These are phyloP conservation scores for Pythium myriotylum DNA, from an alignment of 352 stramenopile species.

Conservation along the genomic window DNA sequence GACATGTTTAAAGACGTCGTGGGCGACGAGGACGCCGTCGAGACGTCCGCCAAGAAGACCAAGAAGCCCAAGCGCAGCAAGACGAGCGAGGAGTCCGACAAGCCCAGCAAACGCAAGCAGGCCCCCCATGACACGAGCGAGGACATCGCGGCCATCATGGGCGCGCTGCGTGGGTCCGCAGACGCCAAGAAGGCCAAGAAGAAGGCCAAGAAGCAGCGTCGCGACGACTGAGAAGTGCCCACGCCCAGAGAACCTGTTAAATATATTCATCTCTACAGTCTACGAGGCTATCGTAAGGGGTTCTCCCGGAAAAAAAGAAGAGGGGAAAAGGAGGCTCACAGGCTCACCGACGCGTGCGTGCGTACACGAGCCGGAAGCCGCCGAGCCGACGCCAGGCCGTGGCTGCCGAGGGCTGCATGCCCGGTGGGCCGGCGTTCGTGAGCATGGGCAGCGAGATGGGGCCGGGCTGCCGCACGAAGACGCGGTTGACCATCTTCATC, in stretches of 20 bases:
- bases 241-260: constrained; percentile 8
- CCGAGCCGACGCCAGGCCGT: constrained; percentile 17
- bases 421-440: not conserved
- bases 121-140: constrained; percentile 35
- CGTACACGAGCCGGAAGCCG: constrained; percentile 18
- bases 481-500: constrained; percentile 17
- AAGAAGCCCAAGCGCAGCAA: constrained; percentile 29
- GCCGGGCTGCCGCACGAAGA: constrained; percentile 13
- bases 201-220: constrained; percentile 36
- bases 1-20: constrained; percentile 81
- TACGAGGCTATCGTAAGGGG: too few relatives aligned
- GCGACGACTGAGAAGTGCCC: constrained; percentile 5
- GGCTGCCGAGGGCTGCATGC: not conserved
- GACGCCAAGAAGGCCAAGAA: constrained; percentile 35
- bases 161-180: constrained; percentile 40
- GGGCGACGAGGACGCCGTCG: constrained; percentile 13
- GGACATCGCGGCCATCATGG: constrained; percentile 73
- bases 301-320: too few relatives aligned
- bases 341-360: constrained; percentile 7
- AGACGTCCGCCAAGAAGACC: constrained; percentile 9
- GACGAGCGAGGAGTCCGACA: constrained; percentile 3
- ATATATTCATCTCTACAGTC: constrained; percentile 8
- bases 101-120: constrained; percentile 16
- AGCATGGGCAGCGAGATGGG: not conserved
- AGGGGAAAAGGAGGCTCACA: not conserved